Base-by-base conservation (phyloP, 805 yeast genomes). In the Starmerella stigmatis region DNA sequence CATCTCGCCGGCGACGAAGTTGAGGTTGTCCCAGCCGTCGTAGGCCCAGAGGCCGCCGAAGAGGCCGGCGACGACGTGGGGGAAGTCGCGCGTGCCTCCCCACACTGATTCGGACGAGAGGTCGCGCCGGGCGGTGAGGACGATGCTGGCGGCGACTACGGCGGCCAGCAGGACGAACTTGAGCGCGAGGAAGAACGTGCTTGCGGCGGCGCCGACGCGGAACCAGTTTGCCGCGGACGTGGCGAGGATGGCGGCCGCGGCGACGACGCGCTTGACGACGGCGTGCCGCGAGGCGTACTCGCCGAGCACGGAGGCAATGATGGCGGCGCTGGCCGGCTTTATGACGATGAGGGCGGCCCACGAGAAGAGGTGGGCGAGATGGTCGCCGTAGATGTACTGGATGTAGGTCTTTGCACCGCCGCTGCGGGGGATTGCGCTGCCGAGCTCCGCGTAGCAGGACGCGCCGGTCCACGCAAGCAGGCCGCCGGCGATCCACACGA, bases 1-100 rank as follows among this genome's bases (percentile, higher is more conserved):
- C 67, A 67, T 63, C 39, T 67, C 70, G 2, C 68, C 70, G 2
- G 67, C 57, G 26, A 67, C 64, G 46, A 61, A 67, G 52, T 67
- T 67, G 47, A 65, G 58, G 49, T 67, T 67, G 45, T 67, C 71
- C 71, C 71, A 67, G 25, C 71, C 71, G 41, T 67, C 71, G 41
- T 63, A 67, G 3, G 71, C 71, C 71, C 71, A 67, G 1, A 67
- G 52, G 1, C 67, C 70, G 1, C 68, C 68, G 46, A 63, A 66
- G 6, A 67, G 49, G 0, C 70, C 71, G 5, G 61, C 52, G 2
- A 69, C 64, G 30, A 59, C 54, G 26, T 57, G 56, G 13, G 64
- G 60, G 3, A 63, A 36, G 6, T 23, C 9, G 60, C 56, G 31
- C 52, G 62, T 66, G 58, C 60, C 49, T 57, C 64, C 12, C 68